A percentile compares a stretch with the other conserved stretches of the same genome.
Evolutionary conservation across 2,329 filamentous ascomycete genomes (phyloP).

Genomic region (Chaetomium olivaceum): DNA sequence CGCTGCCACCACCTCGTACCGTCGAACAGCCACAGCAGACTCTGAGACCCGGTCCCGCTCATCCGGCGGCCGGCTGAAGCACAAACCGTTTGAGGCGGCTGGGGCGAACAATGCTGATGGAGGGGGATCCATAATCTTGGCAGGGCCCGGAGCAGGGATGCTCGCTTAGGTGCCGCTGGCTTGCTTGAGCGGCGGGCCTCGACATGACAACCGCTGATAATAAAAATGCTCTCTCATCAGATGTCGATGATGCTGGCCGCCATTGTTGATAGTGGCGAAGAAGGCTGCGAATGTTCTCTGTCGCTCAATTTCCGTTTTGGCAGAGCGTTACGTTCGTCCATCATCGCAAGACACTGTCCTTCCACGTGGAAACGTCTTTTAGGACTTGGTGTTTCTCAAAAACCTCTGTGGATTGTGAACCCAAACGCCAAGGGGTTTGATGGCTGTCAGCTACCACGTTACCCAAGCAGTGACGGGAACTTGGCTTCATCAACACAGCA

Average conservation of each 20-base stretch:
- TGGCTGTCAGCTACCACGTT: neutral
- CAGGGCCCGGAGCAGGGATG: neutral
- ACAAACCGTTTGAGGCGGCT: slow-evolving; percentile 35
- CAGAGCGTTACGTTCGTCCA: neutral
- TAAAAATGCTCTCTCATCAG: neutral
- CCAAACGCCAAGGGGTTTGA: slow-evolving; percentile 4
- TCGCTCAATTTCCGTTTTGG: slow-evolving; percentile 4
- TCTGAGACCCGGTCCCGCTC: slow-evolving; percentile 34
- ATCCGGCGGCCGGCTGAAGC: slow-evolving; percentile 35
- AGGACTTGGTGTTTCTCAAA: neutral
- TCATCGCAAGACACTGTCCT: neutral
- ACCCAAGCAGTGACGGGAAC: neutral
- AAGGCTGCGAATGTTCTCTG: neutral
- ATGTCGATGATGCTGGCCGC: neutral
- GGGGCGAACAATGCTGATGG: slow-evolving; percentile 21
- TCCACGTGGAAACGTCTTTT: neutral
- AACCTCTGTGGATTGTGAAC: neutral
- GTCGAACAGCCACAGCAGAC: slow-evolving; percentile 11
- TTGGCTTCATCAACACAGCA: neutral
- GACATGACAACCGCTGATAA: neutral
- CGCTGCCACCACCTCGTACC: slow-evolving; percentile 20
- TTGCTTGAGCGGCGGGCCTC: slow-evolving; percentile 6
- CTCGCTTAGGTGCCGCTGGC: slow-evolving; percentile 2
- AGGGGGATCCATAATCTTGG: slow-evolving; percentile 5
- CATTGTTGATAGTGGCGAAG: neutral